These are phyloP conservation scores for Solanum piurae DNA, from an alignment of 257 asterid genomes.

Conservation along the genomic window DNA sequence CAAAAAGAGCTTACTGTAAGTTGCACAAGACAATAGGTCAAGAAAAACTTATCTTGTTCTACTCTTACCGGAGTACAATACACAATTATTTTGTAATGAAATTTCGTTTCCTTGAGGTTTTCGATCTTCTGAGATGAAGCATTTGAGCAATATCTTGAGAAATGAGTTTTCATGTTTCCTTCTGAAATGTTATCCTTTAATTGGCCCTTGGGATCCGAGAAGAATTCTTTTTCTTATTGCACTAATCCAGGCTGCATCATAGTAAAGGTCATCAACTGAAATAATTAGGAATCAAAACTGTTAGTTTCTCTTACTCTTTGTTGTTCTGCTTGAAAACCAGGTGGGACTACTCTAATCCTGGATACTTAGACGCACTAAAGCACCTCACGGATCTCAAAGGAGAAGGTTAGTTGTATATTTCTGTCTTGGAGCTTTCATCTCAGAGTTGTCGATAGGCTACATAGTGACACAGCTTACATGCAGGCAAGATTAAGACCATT, in stretches of 20 bases:
- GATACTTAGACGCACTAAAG: conserved; percentile 92
- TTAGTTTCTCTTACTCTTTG: neutral
- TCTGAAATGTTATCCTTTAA: neutral
- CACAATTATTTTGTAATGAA: neutral
- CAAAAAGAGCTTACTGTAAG: neutral
- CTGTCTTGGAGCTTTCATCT: neutral
- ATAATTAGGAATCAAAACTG: neutral
- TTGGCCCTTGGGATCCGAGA: neutral
- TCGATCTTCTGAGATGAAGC: neutral
- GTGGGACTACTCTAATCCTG: conserved; percentile 94
- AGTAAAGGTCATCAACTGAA: neutral
- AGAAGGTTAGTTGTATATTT: conserved; percentile 48
- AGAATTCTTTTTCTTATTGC: neutral
- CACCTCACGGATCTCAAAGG: conserved; percentile 95
- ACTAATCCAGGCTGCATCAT: neutral
- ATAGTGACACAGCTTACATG: conserved; percentile 23
- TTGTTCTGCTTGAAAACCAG: conserved; percentile 31
- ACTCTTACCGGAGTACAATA: neutral
- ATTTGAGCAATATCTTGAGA: neutral
- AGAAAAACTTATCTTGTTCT: neutral
- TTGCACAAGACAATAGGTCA: neutral
- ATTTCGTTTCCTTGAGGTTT: neutral
- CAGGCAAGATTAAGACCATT: conserved; percentile 95
- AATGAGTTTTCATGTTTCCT: neutral
- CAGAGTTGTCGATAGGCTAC: conserved; percentile 2